A percentile compares a stretch with the other conserved stretches of the same genome.
phyloP scores from a whole-genome alignment of 2,329 filamentous ascomycete species.

The Botryotinia calthae region DNA sequence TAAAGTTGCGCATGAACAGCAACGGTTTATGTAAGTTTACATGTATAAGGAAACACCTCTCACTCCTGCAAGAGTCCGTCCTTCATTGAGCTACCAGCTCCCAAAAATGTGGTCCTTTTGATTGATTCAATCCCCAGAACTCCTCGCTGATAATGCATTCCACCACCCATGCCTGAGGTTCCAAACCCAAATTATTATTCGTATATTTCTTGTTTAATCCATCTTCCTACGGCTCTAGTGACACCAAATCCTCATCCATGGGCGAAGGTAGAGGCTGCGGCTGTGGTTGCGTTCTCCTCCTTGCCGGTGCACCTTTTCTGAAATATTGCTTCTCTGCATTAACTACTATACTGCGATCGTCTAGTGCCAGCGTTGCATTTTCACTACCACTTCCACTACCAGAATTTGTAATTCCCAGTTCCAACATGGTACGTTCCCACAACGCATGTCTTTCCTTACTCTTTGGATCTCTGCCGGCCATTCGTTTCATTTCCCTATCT shows the following conservation, averaged over 20 bases:
- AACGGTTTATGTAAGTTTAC: constrained; percentile 6
- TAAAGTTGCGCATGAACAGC: constrained; percentile 1
- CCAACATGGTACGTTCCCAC: constrained; percentile 60
- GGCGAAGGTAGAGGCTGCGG: background rate
- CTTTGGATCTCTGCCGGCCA: constrained; percentile 49
- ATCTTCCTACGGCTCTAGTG: constrained; percentile 11
- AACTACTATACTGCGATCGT: constrained; percentile 65
- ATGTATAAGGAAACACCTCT: background rate
- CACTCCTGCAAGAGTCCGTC: background rate
- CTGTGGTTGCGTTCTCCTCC: constrained; percentile 26
- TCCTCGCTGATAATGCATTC: constrained; percentile 14
- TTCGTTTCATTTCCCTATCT: constrained; percentile 60
- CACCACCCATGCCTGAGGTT: background rate
- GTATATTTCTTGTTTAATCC: background rate
- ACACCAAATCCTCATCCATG: constrained; percentile 10
- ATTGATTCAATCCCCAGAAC: constrained; percentile 9
- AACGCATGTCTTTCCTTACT: constrained; percentile 56
- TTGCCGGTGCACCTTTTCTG: constrained; percentile 43
- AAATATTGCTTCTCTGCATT: constrained; percentile 54
- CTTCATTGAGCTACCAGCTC: background rate
- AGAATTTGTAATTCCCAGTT: constrained; percentile 24
- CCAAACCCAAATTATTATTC: constrained; percentile 10
- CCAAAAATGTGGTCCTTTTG: background rate
- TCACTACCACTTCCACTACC: constrained; percentile 28
- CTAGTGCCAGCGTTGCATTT: constrained; percentile 38